Percentiles rank a stretch among this genome's conserved stretches.
Conservation (phyloP, 1,284 basidiomycete genomes). For the Taiwanofungus camphoratus region DNA sequence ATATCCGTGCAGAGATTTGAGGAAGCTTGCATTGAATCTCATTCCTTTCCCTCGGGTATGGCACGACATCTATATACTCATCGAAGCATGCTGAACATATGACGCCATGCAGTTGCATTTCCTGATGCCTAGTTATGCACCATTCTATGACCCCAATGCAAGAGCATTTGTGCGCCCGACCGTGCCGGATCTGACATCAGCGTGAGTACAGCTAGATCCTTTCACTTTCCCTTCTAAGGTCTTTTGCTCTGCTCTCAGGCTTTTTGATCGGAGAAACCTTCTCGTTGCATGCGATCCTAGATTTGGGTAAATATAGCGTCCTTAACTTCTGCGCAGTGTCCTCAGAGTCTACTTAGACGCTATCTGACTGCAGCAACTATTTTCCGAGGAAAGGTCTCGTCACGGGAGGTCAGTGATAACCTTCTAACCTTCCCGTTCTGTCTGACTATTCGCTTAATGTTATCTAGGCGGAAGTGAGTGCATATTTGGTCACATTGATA, state of each 20-base stretch:
- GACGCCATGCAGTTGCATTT: conserved; percentile 66
- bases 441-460: conserved; percentile 26
- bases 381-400: conserved; percentile 79
- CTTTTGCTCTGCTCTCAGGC: conserved; percentile 34
- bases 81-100: background rate
- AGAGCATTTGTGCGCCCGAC: conserved; percentile 59
- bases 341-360: conserved; percentile 37
- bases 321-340: background rate
- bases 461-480: conserved; percentile 50
- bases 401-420: conserved; percentile 70
- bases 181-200: conserved; percentile 64
- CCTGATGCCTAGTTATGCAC: conserved; percentile 85
- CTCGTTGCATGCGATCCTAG: conserved; percentile 84
- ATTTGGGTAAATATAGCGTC: conserved; percentile 49
- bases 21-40: conserved; percentile 92
- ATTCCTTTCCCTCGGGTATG: conserved; percentile 86
- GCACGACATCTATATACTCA: conserved; percentile 1
- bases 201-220: conserved; percentile 35
- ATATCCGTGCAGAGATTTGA: conserved; percentile 63
- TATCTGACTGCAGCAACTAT: conserved; percentile 87
- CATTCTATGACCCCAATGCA: conserved; percentile 62
- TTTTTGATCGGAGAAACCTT: conserved; percentile 78
- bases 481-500: conserved; percentile 9
- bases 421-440: conserved; percentile 6
- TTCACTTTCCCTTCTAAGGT: conserved; percentile 1